phyloP scores from a whole-genome alignment of 345 rosid species.

The Rhizophora mangle region DNA sequence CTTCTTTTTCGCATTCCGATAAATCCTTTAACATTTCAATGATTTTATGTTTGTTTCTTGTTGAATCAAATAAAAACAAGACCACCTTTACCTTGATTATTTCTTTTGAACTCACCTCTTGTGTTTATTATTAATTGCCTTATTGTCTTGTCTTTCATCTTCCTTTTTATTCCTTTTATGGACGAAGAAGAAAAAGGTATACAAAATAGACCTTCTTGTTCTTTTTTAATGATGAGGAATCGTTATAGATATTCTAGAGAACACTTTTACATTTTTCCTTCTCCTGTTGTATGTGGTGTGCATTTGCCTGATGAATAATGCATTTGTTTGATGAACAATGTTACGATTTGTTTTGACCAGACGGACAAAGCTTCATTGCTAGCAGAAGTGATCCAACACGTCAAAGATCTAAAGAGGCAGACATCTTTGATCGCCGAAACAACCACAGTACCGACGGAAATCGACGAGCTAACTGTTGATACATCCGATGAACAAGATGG shows the following conservation, averaged over 20 bases:
- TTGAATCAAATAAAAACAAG: conserved; percentile 5
- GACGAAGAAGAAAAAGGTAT: background rate
- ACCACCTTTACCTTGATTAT: background rate
- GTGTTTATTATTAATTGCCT: conserved; percentile 4
- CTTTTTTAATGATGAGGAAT: background rate
- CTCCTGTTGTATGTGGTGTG: too few relatives aligned
- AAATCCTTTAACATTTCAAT: background rate
- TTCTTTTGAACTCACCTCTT: background rate
- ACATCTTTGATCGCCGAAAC: conserved; percentile 77
- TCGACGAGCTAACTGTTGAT: conserved; percentile 81
- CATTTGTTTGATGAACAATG: background rate
- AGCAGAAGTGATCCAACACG: conserved; percentile 96
- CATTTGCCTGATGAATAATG: background rate
- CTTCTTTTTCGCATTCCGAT: background rate
- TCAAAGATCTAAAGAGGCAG: conserved; percentile 86
- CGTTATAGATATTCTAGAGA: background rate
- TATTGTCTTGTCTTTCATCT: too few relatives aligned
- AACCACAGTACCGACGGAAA: conserved; percentile 76
- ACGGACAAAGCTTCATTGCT: conserved; percentile 97
- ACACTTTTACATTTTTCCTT: too few relatives aligned
- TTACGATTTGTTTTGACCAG: conserved; percentile 22
- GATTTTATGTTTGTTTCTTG: background rate
- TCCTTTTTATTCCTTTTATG: conserved; percentile 20
- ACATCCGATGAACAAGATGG: conserved; percentile 69
- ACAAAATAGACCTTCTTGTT: background rate